phyloP scores from a whole-genome alignment of 2,329 filamentous ascomycete species.

The Hawksworthiomyces lignivorus region DNA sequence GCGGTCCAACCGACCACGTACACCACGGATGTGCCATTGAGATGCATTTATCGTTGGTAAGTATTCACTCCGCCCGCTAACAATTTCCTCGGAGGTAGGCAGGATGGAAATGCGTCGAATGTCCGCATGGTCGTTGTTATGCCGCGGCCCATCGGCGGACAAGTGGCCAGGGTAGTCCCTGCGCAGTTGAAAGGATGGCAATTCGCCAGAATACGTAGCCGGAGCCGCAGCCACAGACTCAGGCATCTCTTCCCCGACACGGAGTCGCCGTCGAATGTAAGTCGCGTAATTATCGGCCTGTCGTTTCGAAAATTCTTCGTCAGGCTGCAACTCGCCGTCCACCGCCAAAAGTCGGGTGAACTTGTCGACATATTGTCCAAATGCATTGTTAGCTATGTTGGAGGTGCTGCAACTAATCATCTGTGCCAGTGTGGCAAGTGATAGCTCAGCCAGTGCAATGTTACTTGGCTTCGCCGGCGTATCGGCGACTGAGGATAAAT shows the following conservation, averaged over 20 bases:
- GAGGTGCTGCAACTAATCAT: conserved; percentile 16
- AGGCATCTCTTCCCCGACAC: neutral
- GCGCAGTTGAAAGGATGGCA: neutral
- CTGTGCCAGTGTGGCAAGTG: conserved; percentile 13
- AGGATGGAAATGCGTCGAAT: conserved; percentile 36
- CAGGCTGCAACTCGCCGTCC: neutral
- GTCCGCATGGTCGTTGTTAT: conserved; percentile 38
- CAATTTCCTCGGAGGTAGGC: conserved; percentile 35
- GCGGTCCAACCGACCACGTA: conserved; percentile 42
- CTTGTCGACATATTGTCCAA: neutral
- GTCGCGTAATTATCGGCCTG: conserved; percentile 2
- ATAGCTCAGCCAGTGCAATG: conserved; percentile 11
- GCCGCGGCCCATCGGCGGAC: conserved; percentile 20
- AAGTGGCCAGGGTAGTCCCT: conserved; percentile 7
- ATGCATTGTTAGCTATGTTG: conserved; percentile 12
- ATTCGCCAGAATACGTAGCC: neutral
- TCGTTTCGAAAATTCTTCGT: neutral
- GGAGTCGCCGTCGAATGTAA: conserved; percentile 1
- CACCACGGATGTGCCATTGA: conserved; percentile 32
- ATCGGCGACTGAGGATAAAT: neutral
- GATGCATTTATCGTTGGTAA: conserved; percentile 30
- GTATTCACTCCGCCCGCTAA: conserved; percentile 28
- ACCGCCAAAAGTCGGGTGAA: no score
- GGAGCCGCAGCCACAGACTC: neutral
- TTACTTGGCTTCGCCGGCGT: neutral